phyloP scores from a whole-genome alignment of 306 rosid species.

The Castanea mollissima region DNA sequence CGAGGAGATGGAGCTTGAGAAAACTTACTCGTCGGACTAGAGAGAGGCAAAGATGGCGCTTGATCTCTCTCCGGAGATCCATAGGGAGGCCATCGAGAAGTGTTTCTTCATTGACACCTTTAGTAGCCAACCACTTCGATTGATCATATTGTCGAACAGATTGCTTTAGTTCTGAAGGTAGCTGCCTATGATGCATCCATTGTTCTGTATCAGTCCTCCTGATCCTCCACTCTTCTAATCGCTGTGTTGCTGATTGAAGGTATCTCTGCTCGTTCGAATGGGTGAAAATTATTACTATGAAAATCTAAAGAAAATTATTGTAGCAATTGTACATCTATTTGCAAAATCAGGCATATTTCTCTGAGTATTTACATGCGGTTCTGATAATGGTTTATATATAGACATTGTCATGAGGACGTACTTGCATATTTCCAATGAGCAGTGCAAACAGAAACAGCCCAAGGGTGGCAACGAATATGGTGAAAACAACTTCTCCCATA shows the following conservation, averaged over 20 bases:
- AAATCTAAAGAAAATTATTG: no score
- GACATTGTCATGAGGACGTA: slow-evolving; percentile 14
- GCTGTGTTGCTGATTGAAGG: slow-evolving; percentile 80
- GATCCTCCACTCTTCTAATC: slow-evolving; percentile 93
- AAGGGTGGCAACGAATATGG: slow-evolving; percentile 73
- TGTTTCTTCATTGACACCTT: slow-evolving; percentile 85
- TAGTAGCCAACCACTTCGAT: slow-evolving; percentile 87
- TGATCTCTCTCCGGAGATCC: slow-evolving; percentile 91
- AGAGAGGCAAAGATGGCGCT: slow-evolving; percentile 90
- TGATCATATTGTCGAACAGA: slow-evolving; percentile 78
- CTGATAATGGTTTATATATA: no score
- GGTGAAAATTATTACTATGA: neutral
- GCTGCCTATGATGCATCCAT: slow-evolving; percentile 96
- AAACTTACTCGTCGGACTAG: slow-evolving; percentile 77
- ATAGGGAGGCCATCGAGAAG: slow-evolving; percentile 73
- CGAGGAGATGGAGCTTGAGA: no score
- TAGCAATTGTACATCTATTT: no score
- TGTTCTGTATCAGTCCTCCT: slow-evolving; percentile 85
- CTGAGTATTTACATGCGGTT: no score
- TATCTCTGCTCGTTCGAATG: slow-evolving; percentile 50
- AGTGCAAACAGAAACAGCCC: slow-evolving; percentile 90
- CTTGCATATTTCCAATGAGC: slow-evolving; percentile 97
- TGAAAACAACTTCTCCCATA: slow-evolving; percentile 77
- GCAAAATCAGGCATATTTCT: no score
- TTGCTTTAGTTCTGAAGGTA: slow-evolving; percentile 65